Base-by-base conservation (phyloP, 2,329 filamentous ascomycete genomes). In the Pseudopithomyces maydicus region DNA sequence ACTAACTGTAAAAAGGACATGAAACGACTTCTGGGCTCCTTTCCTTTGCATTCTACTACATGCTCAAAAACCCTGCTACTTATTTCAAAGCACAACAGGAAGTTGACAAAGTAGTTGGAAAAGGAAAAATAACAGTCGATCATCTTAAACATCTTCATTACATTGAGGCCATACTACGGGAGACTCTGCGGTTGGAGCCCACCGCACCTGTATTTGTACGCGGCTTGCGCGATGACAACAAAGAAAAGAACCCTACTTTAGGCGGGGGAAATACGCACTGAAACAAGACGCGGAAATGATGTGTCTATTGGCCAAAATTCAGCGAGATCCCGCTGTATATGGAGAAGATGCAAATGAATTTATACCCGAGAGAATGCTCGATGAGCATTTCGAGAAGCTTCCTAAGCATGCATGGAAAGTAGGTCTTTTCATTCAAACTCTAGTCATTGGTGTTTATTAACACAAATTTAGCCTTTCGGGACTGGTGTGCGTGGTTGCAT, bases 21-120 rank as follows among this genome's bases (percentile, higher is more conserved):
- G 62, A 65, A 57, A 65, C 59, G 7, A 71, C 69, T 1, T 67
- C 67, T 6, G 67, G 67, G 2, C 44, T 66, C 1, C 53, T 72
- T 6, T 70, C 69, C 7, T 76, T 75, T 2, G 70, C 74, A 14
- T 78, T 85, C 51, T 79, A 81, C 59, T 76, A 82, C 53, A 74
- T 86, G 6, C 58, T 81, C 0, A 78, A 79, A 65, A 80, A 84
- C 65, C 82, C 82, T 0, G 73, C 15, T 19, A 20, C 19, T 15
- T 42, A 42, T 11, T 20, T 19, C n/a, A 42, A 42, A 42, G 39
- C 39, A 11, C 39, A 20, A n/a, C 15, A 42, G 19, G 39, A 42
- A 20, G n/a, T 42, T 17, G 39, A 42, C 19, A n/a, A 42, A 17
- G 19, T 42, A 2, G 11, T 42, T 19, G 39, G 39, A 4, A 17